Base-by-base conservation (phyloP, 1,284 basidiomycete genomes). In the Leccinum subrobustum region DNA sequence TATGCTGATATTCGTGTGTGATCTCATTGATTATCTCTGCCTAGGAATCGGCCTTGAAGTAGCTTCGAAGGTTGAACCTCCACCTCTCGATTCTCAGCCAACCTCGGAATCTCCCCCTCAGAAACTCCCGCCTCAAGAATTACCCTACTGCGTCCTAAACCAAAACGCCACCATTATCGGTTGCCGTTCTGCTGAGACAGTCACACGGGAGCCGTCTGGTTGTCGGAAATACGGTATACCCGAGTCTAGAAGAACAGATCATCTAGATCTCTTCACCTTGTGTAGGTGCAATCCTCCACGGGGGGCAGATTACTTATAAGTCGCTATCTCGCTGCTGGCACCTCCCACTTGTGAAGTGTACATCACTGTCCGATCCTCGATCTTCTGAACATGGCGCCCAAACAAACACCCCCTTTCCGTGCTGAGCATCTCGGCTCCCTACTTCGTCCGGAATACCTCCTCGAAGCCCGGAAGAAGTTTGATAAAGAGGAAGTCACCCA, bases 341-440 rank as follows among this genome's bases (percentile, higher is more conserved):
- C 18, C 12, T 20, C 18, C 18, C n/a, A 50, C 23, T 16, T 0
- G 0, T 0, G 16, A n/a, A 39, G 42, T 18, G n/a, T 18, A 9
- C 9, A 18, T 18, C 42, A 18, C n/a, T 11, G n/a, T 18, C 16
- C 11, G 3, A 50, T 25, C 48, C 48, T 27, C 7, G 7, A 6
- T 48, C 29, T 39, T 54, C 47, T 29, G 23, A 60, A 29, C 6
- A 70, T 71, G 68, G 2, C 37, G 1, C n/a, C 58, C 7, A 69
- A 69, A 51, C 59, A 59, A 56, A 50, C 7, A 1, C 79, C 82
- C 27, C 82, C 81, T 29, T 82, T 79, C 67, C 80, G 83, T 58
- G 83, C 82, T 51, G 83, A 85, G 57, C 84, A 86, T 67, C 68
- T 87, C 18, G 85, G 85, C 39, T 86, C 85, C 9, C 77, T 89